phyloP scores from a whole-genome alignment of 305 asterid species.

The Rubia balearica region DNA sequence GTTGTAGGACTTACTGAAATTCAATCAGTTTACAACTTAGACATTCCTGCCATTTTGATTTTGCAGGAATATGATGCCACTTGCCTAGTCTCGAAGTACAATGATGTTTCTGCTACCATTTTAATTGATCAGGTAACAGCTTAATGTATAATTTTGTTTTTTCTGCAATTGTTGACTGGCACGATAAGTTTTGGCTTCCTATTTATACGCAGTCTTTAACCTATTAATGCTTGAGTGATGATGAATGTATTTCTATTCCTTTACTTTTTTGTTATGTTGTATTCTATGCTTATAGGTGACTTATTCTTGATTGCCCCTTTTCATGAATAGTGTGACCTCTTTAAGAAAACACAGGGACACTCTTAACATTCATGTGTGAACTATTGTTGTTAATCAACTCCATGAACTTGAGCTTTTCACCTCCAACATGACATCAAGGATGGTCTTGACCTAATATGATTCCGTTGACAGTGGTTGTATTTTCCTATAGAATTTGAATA shows the following conservation, averaged over 20 bases:
- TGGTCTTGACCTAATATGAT: background rate
- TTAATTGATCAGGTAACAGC: conserved; percentile 82
- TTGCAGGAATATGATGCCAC: conserved; percentile 94
- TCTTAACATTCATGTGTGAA: background rate
- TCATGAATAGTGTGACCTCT: background rate
- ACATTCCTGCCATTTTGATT: conserved; percentile 12
- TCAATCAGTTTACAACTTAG: conserved; percentile 6
- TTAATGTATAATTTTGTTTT: background rate
- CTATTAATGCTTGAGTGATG: background rate
- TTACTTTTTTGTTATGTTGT: background rate
- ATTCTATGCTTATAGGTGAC: background rate
- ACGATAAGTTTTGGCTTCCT: background rate
- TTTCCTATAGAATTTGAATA: background rate
- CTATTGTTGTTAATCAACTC: background rate
- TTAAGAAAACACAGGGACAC: background rate
- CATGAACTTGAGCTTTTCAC: background rate
- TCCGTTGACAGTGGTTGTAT: background rate
- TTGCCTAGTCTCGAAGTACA: conserved; percentile 54
- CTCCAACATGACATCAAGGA: background rate
- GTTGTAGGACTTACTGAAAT: conserved; percentile 5
- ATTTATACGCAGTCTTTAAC: background rate
- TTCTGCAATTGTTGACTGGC: background rate
- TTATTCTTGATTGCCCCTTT: background rate
- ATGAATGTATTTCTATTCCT: background rate
- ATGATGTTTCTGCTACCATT: conserved; percentile 61